A percentile compares a stretch with the other conserved stretches of the same genome.
These are phyloP conservation scores for Trametes punicea DNA, from an alignment of 768 basidiomycete genomes.

Conservation along the genomic window DNA sequence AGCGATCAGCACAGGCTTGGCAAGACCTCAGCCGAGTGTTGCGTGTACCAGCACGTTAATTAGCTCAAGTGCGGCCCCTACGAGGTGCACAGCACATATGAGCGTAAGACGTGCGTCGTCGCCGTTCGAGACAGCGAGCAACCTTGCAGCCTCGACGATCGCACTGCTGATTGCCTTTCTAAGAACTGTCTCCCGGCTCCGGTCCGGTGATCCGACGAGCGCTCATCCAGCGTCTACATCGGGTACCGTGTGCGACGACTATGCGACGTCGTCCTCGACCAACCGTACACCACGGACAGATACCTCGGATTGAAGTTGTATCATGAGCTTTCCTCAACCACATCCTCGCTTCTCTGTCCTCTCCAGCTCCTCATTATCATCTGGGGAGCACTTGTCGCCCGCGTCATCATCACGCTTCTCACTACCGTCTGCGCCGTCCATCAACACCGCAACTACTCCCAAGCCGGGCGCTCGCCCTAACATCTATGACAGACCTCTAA, in stretches of 20 bases:
- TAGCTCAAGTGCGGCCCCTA: background rate
- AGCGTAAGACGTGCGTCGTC: background rate
- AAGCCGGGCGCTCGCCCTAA: constrained; percentile 51
- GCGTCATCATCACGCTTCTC: constrained; percentile 69
- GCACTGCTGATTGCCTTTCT: background rate
- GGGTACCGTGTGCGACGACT: background rate
- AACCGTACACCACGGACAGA: background rate
- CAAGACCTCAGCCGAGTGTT: background rate
- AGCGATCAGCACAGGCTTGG: constrained; percentile 3
- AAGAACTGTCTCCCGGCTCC: background rate
- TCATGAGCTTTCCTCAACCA: constrained; percentile 53
- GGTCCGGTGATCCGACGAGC: background rate
- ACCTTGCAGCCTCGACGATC: background rate
- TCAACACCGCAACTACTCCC: constrained; percentile 41
- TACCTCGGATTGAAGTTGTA: background rate
- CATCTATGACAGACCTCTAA: constrained; percentile 87
- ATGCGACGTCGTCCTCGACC: too few relatives aligned
- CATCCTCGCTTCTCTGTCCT: constrained; percentile 68
- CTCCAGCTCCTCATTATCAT: constrained; percentile 53
- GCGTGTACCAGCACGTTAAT: constrained; percentile 5
- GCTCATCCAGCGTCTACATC: too few relatives aligned
- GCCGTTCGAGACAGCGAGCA: constrained; percentile 9
- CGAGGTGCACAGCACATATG: background rate
- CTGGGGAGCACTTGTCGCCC: constrained; percentile 48
- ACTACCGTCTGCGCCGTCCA: constrained; percentile 53